phyloP scores from a whole-genome alignment of 2,329 filamentous ascomycete genomes.

The Cercospora sojina region DNA sequence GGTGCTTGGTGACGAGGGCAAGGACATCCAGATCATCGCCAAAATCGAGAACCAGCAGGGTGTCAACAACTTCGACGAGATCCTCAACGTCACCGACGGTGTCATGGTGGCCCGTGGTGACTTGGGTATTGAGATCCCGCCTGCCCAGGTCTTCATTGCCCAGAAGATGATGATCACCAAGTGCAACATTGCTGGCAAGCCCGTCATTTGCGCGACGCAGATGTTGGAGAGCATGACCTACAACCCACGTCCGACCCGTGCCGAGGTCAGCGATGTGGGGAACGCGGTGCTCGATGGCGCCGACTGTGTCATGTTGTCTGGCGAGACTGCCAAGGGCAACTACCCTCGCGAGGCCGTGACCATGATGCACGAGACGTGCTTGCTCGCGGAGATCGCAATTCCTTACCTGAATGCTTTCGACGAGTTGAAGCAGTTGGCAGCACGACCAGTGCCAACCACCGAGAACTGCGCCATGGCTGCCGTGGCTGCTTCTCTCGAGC shows the following conservation, averaged over 20 bases:
- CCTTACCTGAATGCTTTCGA: slow-evolving; percentile 96
- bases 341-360: slow-evolving; percentile 89
- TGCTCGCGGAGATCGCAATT: slow-evolving; percentile 95
- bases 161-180: slow-evolving; percentile 99
- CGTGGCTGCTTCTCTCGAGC: slow-evolving; percentile 89
- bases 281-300: slow-evolving; percentile 97
- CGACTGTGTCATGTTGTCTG: slow-evolving; percentile 99
- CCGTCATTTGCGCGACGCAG: slow-evolving; percentile 97
- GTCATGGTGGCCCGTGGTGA: slow-evolving; percentile 99
- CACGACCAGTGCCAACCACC: slow-evolving; percentile 79
- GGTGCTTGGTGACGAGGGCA: slow-evolving; percentile 86
- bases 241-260: slow-evolving; percentile 96
- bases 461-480: slow-evolving; percentile 98
- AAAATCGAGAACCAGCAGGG: slow-evolving; percentile 99
- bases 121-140: slow-evolving; percentile 96
- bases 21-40: slow-evolving; percentile 98
- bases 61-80: slow-evolving; percentile 99
- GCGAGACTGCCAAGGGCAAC: slow-evolving; percentile 96
- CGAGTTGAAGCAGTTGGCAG: slow-evolving; percentile 80
- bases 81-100: slow-evolving; percentile 92
- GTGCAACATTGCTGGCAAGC: slow-evolving; percentile 99
- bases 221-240: slow-evolving; percentile 99
- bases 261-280: slow-evolving; percentile 96
- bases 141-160: slow-evolving; percentile 96
- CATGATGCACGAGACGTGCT: slow-evolving; percentile 98